phyloP scores from a whole-genome alignment of 164 flowering plant species.

The Stephania japonica region DNA sequence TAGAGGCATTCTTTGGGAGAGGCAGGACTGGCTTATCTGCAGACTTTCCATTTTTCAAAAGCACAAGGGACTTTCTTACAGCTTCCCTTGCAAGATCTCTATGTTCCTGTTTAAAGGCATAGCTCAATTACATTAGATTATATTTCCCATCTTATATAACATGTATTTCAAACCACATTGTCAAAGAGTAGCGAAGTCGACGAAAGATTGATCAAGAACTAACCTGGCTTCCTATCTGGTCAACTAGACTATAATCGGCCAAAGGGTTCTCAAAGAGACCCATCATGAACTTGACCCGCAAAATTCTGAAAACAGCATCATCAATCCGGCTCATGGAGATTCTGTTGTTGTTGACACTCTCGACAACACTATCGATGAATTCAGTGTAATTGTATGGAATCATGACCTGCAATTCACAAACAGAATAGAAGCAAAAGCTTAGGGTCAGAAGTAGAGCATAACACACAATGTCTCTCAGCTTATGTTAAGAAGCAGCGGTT shows the following conservation, averaged over 20 bases:
- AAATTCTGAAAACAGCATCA: constrained; percentile 9
- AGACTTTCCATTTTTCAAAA: constrained; percentile 6
- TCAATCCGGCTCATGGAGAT: constrained; percentile 11
- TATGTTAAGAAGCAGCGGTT: not conserved
- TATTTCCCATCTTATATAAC: no score
- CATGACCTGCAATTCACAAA: constrained; percentile 7
- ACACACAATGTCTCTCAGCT: no score
- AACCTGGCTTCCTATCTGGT: constrained; percentile 8
- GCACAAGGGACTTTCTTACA: constrained; percentile 6
- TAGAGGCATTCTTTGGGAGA: constrained; percentile 2
- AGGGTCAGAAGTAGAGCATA: not conserved
- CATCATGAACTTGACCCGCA: constrained; percentile 8
- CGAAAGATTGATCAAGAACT: not conserved
- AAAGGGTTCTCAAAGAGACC: constrained; percentile 11
- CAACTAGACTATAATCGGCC: constrained; percentile 2
- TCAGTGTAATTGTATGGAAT: constrained; percentile 7
- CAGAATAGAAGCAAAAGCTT: not conserved
- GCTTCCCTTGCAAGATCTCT: constrained; percentile 13
- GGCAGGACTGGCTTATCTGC: not conserved
- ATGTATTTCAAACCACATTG: no score
- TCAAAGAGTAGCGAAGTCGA: no score
- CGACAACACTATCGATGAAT: not conserved
- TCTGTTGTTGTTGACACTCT: not conserved
- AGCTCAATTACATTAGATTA: no score
- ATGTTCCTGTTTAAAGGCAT: not conserved